These are phyloP conservation scores for Kokia cookei DNA, from an alignment of 441 rosid genomes.

Conservation along the genomic window DNA sequence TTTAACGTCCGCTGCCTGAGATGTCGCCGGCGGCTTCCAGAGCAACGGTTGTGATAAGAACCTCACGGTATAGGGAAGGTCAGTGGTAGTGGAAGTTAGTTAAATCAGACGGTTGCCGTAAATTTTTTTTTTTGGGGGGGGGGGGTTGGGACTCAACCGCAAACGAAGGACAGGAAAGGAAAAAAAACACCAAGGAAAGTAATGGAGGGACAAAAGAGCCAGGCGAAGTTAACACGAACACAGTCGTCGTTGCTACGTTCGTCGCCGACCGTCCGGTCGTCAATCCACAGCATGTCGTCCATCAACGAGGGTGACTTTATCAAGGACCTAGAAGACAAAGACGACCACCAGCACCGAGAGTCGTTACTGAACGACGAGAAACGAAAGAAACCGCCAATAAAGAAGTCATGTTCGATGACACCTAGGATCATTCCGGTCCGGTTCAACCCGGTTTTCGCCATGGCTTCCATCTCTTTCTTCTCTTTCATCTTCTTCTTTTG, in stretches of 20 bases:
- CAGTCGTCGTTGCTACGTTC: conserved; percentile 83
- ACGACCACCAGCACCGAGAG: conserved; percentile 24
- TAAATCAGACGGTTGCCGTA: conserved; percentile 15
- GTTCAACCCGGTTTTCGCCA: conserved; percentile 39
- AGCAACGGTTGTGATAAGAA: conserved; percentile 29
- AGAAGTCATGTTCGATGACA: conserved; percentile 33
- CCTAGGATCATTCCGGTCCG: conserved; percentile 36
- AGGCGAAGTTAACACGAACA: conserved; percentile 62
- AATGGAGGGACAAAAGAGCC: conserved; percentile 66
- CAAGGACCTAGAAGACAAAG: conserved; percentile 15
- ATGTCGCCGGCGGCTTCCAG: conserved; percentile 38
- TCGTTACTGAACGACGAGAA: conserved; percentile 31
- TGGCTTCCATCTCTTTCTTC: conserved; percentile 46
- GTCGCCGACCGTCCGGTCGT: conserved; percentile 74
- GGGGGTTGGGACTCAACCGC: conserved; percentile 2
- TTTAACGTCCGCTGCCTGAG: conserved; percentile 28
- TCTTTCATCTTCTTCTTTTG: conserved; percentile 38
- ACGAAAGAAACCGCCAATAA: conserved; percentile 28
- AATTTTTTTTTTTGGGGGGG: neutral
- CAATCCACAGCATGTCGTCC: conserved; percentile 74
- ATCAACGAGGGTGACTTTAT: conserved; percentile 45
- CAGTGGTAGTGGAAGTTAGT: conserved; percentile 4
- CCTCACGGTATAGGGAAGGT: conserved; percentile 41
- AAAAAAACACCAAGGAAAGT: neutral
- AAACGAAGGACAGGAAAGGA: neutral